These are phyloP conservation scores for Capsicum baccatum DNA, from an alignment of 257 asterid species.

Conservation along the genomic window DNA sequence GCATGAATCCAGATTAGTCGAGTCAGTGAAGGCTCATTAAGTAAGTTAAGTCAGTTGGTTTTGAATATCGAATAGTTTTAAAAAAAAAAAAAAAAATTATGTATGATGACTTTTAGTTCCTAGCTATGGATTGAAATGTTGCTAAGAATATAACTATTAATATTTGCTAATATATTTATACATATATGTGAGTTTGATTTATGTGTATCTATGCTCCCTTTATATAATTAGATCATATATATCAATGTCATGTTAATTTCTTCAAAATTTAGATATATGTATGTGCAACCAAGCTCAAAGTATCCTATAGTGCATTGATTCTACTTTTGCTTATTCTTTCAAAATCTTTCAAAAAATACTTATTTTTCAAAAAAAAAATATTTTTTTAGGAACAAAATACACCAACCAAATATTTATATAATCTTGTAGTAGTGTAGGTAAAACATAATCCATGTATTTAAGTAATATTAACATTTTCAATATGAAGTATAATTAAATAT, in stretches of 20 bases:
- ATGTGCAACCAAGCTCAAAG: background rate
- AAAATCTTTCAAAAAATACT: background rate
- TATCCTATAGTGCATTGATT: background rate
- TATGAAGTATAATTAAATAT: background rate
- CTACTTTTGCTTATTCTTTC: background rate
- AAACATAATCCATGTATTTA: background rate
- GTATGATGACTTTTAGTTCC: background rate
- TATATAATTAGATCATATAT: background rate
- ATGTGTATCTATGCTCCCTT: background rate
- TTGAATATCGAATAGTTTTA: background rate
- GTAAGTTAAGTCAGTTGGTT: background rate
- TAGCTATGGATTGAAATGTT: background rate
- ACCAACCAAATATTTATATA: background rate
- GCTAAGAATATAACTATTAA: background rate
- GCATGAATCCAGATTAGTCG: background rate
- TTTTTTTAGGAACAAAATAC: too few relatives aligned
- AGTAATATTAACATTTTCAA: background rate
- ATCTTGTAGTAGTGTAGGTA: background rate
- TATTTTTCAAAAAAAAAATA: too few relatives aligned
- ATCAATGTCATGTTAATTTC: background rate
- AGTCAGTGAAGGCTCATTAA: background rate
- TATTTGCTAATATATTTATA: background rate
- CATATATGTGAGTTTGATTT: background rate
- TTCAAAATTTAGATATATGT: background rate
- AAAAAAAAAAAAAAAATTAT: too few relatives aligned